Evolutionary conservation across 1,284 basidiomycete genomes (phyloP), one percentile per base, ranked within the genome.

Genomic region (Boletus sp.): DNA sequence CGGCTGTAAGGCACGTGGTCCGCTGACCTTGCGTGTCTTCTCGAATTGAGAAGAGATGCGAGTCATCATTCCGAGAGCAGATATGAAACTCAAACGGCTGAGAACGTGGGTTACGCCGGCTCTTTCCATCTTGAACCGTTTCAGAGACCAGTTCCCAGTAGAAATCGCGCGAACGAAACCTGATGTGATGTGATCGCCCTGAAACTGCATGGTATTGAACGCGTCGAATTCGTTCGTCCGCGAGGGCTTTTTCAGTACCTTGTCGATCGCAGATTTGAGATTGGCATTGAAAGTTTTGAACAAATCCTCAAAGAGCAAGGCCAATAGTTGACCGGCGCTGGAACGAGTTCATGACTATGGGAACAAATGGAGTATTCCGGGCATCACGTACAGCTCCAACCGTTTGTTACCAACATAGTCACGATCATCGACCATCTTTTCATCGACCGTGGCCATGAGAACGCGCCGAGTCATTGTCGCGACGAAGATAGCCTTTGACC

Each of bases 341-440:
- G 49, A 65, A 93, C n/a, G 49, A 49, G 52, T 56, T 58, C 27
- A 46, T 71, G 54, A 68, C 58, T 44, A 61, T 49, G 40, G 27
- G 64, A 28, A 65, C 48, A 52, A 56, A 52, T 16, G 55, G 52
- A 35, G 27, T 6, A 55, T 38, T 43, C 50, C 35, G 30, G 48
- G 53, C 47, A 46, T 53, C 9, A 82, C 90, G 74, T 73, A 96
- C 94, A 99, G 84, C 77, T 99, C 97, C 44, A 99, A 81, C 61
- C 97, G 93, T 79, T 99, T 99, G 79, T 99, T 99, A 48, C 97
- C 97, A 65, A 99, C 97, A 75, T 99, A 99, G 77, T 99, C 97
- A 48, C 98, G 86, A 76, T 99, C 97, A 71, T 99, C 97, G 14
- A 98, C 95, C 88, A 96, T 95, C 71, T 91, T 96, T 74, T 94